Conservation (phyloP, 768 basidiomycete species). For the Postia placenta region DNA sequence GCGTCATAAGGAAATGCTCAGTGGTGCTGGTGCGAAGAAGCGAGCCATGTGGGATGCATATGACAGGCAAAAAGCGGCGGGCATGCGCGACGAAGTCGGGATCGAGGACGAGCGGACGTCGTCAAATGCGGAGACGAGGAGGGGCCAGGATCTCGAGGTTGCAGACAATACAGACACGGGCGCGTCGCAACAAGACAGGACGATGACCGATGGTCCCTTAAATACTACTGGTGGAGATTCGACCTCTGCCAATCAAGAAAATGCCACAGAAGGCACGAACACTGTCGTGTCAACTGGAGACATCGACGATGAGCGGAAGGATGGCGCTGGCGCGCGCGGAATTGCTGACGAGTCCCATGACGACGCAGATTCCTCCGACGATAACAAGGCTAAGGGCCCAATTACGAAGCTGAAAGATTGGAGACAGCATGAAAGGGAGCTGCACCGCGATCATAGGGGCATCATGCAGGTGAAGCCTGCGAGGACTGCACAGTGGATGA, state of each 20-base stretch:
- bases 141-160: slow-evolving; percentile 12
- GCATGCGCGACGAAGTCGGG: slow-evolving; percentile 17
- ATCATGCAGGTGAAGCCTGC: slow-evolving; percentile 56
- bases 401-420: slow-evolving; percentile 34
- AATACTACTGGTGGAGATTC: slow-evolving; percentile 10
- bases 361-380: not conserved
- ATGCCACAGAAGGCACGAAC: slow-evolving; percentile 9
- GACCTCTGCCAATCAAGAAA: slow-evolving; percentile 5
- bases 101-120: slow-evolving; percentile 8
- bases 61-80: slow-evolving; percentile 17
- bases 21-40: slow-evolving; percentile 17
- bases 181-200: slow-evolving; percentile 3
- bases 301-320: slow-evolving; percentile 9
- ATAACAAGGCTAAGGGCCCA: slow-evolving; percentile 21
- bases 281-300: slow-evolving; percentile 11
- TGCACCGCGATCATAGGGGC: slow-evolving; percentile 51
- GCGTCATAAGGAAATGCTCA: slow-evolving; percentile 19
- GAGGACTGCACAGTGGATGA: slow-evolving; percentile 52
- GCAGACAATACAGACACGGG: not conserved
- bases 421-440: slow-evolving; percentile 35
- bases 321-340: slow-evolving; percentile 13
- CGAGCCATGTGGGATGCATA: slow-evolving; percentile 24
- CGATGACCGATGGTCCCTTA: slow-evolving; percentile 12
- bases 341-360: not conserved
- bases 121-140: slow-evolving; percentile 12